A percentile compares a stretch with the other conserved stretches of the same genome.
phyloP scores from a whole-genome alignment of 495 filamentous ascomycete genomes.

The Penicillium atrosanguineum region DNA sequence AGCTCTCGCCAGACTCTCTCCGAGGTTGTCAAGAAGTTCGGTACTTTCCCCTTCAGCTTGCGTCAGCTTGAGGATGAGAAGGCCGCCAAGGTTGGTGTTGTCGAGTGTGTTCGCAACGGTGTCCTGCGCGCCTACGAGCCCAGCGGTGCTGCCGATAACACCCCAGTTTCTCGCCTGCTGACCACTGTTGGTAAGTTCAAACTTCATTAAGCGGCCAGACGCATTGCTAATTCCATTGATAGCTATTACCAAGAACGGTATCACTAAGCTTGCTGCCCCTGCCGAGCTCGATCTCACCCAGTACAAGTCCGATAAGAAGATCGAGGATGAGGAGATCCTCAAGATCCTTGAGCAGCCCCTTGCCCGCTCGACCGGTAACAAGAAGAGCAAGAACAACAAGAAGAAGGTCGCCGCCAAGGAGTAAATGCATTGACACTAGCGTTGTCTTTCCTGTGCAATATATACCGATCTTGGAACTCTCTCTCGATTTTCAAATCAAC shows the following conservation, averaged over 20 bases:
- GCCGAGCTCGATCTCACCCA: constrained; percentile 69
- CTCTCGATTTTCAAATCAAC: constrained; percentile 9
- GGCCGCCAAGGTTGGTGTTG: constrained; percentile 90
- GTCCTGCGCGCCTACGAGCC: constrained; percentile 95
- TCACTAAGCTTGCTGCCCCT: constrained; percentile 78
- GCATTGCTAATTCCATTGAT: constrained; percentile 8
- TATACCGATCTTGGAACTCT: constrained; percentile 8
- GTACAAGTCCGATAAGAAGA: constrained; percentile 94
- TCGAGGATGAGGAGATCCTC: constrained; percentile 90
- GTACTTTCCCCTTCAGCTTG: constrained; percentile 95
- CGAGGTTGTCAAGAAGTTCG: constrained; percentile 94
- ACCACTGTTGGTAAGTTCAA: constrained; percentile 80
- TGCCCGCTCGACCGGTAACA: constrained; percentile 68
- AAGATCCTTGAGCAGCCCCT: constrained; percentile 88
- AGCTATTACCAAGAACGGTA: constrained; percentile 98
- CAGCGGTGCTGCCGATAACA: constrained; percentile 83
- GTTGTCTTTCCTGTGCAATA: constrained; percentile 15
- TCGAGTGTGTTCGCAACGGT: constrained; percentile 89
- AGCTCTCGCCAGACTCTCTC: constrained; percentile 87
- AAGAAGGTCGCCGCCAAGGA: constrained; percentile 72
- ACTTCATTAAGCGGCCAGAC: neutral
- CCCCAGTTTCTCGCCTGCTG: constrained; percentile 79
- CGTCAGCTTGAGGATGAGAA: constrained; percentile 96
- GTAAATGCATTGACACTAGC: constrained; percentile 33
- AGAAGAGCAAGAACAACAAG: constrained; percentile 78